Percentiles rank a stretch among this genome's conserved stretches.
Conservation (phyloP, 805 yeast species). For the Candida chauliodis region DNA sequence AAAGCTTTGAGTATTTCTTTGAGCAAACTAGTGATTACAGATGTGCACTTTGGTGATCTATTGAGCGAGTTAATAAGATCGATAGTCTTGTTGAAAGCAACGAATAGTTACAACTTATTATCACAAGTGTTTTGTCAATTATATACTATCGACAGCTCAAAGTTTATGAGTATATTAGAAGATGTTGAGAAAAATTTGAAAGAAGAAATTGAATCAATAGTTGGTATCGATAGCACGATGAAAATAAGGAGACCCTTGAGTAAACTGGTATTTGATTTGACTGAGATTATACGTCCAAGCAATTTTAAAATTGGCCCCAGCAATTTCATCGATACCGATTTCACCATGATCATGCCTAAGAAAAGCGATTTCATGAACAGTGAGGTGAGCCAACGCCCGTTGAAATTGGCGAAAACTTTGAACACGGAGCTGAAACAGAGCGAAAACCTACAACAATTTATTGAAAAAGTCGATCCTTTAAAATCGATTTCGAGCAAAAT, state of each 20-base stretch:
- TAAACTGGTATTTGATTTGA: constrained; percentile 23
- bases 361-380: constrained; percentile 2
- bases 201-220: constrained; percentile 30
- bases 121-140: constrained; percentile 24
- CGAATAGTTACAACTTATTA: constrained; percentile 22
- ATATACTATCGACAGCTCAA: constrained; percentile 24
- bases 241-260: constrained; percentile 10
- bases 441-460: constrained; percentile 25
- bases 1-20: constrained; percentile 23
- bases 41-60: constrained; percentile 25
- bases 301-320: constrained; percentile 23
- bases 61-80: constrained; percentile 26
- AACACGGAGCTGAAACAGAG: constrained; percentile 11
- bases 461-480: constrained; percentile 43
- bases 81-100: constrained; percentile 29
- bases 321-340: constrained; percentile 23
- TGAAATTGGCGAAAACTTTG: background rate
- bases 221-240: constrained; percentile 26
- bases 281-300: constrained; percentile 23
- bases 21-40: constrained; percentile 32
- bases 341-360: constrained; percentile 28
- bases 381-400: constrained; percentile 1
- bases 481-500: constrained; percentile 28
- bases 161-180: constrained; percentile 25
- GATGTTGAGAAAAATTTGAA: constrained; percentile 18